Evolutionary conservation across 2,329 filamentous ascomycete species (phyloP).

Genomic region (Nectriaceae sp.): DNA sequence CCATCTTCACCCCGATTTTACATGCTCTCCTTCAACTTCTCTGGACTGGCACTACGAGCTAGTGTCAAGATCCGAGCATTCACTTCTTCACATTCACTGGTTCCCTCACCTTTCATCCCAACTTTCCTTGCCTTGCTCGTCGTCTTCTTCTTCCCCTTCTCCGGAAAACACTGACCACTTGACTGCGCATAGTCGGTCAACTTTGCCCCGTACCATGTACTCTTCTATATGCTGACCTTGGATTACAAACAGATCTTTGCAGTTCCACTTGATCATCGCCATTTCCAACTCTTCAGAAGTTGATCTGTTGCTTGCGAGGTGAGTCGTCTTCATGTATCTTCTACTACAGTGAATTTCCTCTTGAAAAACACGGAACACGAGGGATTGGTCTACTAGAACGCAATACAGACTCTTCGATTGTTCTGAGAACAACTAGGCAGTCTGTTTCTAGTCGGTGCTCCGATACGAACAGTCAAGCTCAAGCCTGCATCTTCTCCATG

Average conservation of each 20-base stretch:
- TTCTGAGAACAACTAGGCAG: too few species aligned
- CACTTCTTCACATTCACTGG: too few species aligned
- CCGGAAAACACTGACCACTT: background rate
- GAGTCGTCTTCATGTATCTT: too few species aligned
- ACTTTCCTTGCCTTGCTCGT: background rate
- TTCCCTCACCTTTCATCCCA: too few species aligned
- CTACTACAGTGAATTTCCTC: too few species aligned
- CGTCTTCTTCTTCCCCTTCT: background rate
- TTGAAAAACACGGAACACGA: too few species aligned
- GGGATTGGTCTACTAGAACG: too few species aligned
- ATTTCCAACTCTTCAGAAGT: constrained; percentile 32
- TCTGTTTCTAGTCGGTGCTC: too few species aligned
- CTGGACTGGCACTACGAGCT: background rate
- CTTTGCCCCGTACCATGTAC: background rate
- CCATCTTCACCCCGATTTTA: background rate
- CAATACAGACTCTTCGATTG: too few species aligned
- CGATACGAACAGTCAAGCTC: too few species aligned
- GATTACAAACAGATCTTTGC: constrained; percentile 29
- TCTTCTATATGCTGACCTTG: constrained; percentile 1
- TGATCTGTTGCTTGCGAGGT: constrained; percentile 37
- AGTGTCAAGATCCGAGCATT: too few species aligned
- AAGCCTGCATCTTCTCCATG: too few species aligned
- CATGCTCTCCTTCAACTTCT: background rate
- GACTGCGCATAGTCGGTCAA: background rate
- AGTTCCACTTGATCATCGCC: constrained; percentile 30